Conservation (phyloP, 2,329 filamentous ascomycete species). For the Botryotinia calthae region DNA sequence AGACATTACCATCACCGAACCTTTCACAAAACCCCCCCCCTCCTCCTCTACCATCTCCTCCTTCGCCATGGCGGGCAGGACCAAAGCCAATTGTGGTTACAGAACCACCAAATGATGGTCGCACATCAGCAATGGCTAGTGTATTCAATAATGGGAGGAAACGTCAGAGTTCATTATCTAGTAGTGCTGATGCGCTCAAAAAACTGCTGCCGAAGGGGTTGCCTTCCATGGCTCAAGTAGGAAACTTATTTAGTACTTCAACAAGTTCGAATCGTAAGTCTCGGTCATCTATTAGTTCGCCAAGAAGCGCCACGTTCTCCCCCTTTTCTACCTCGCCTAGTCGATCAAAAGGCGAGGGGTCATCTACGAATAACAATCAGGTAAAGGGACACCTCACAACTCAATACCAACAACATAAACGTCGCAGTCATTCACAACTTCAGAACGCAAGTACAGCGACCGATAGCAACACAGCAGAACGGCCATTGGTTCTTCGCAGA, state of each 20-base stretch:
- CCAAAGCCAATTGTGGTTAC: constrained; percentile 42
- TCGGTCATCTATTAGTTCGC: constrained; percentile 17
- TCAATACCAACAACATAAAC: background rate
- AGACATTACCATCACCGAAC: constrained; percentile 36
- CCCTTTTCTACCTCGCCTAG: constrained; percentile 9
- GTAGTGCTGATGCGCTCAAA: constrained; percentile 56
- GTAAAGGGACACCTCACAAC: background rate
- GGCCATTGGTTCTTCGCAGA: constrained; percentile 48
- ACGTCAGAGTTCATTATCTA: constrained; percentile 51
- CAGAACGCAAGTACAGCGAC: constrained; percentile 7
- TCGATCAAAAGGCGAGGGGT: constrained; percentile 3
- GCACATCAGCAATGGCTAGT: constrained; percentile 44
- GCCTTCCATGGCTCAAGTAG: constrained; percentile 45
- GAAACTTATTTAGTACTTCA: constrained; percentile 35
- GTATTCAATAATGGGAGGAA: constrained; percentile 47
- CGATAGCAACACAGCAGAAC: constrained; percentile 10
- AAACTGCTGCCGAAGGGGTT: constrained; percentile 53
- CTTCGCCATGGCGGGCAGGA: constrained; percentile 45
- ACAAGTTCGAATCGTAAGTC: constrained; percentile 27
- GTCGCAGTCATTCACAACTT: constrained; percentile 24
- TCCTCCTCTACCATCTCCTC: constrained; percentile 25
- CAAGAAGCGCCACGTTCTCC: constrained; percentile 15
- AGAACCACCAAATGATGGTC: constrained; percentile 32
- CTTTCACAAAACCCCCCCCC: constrained; percentile 21
- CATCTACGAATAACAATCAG: background rate